phyloP scores from a whole-genome alignment of 257 asterid genomes.

The Solanum bukasovii region DNA sequence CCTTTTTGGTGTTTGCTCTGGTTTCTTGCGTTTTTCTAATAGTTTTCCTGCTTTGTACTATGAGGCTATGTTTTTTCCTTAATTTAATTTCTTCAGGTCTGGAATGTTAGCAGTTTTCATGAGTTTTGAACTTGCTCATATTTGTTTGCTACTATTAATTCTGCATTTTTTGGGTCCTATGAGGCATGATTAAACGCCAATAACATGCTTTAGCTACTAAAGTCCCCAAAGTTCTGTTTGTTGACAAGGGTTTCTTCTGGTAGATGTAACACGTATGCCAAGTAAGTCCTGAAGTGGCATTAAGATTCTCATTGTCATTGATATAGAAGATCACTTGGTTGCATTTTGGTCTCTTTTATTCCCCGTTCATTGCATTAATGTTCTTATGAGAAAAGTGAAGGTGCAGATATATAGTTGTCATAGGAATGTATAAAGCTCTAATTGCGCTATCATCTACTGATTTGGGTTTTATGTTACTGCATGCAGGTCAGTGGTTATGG shows the following conservation, averaged over 20 bases:
- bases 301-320: not conserved
- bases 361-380: not conserved
- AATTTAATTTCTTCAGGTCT: not conserved
- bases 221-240: not conserved
- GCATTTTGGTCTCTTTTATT: not conserved
- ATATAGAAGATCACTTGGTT: not conserved
- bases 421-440: not conserved
- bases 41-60: not conserved
- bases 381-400: not conserved
- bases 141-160: not conserved
- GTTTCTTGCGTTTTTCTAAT: not conserved
- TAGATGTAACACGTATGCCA: not conserved
- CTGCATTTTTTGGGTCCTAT: not conserved
- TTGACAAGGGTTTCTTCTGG: not conserved
- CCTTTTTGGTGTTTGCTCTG: not conserved
- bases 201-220: not conserved
- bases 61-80: not conserved
- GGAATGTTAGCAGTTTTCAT: not conserved
- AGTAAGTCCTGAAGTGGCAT: not conserved
- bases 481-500: conserved; percentile 90
- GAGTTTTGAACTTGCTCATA: not conserved
- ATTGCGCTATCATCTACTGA: not conserved
- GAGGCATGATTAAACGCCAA: not conserved
- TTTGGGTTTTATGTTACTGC: conserved; percentile 1
- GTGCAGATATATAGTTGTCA: not conserved